Conservation (phyloP, 352 stramenopile species). For the Phytophthora tentaculata region DNA sequence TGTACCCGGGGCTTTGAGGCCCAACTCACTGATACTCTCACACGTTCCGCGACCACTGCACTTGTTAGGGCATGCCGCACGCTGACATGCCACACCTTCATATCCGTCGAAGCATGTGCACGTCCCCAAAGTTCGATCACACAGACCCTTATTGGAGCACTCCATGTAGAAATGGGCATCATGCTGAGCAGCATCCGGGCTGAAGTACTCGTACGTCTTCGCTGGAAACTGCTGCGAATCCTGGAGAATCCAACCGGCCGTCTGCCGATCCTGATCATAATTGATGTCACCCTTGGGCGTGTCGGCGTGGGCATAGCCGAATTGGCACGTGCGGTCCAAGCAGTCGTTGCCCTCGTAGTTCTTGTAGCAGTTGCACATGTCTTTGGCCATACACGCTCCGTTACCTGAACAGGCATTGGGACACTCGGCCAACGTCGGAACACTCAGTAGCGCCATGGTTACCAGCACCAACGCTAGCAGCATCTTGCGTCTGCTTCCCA, state of each 20-base stretch:
- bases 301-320: slow-evolving; percentile 90
- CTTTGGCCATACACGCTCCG: slow-evolving; percentile 79
- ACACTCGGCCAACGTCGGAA: slow-evolving; percentile 51
- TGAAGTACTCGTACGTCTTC: slow-evolving; percentile 80
- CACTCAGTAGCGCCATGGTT: slow-evolving; percentile 25
- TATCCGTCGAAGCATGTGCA: slow-evolving; percentile 93
- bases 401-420: slow-evolving; percentile 86
- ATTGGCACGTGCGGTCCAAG: slow-evolving; percentile 83
- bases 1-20: slow-evolving; percentile 50
- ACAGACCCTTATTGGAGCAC: slow-evolving; percentile 94
- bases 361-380: slow-evolving; percentile 89
- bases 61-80: slow-evolving; percentile 69
- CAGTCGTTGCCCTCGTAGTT: slow-evolving; percentile 88
- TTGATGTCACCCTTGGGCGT: slow-evolving; percentile 95
- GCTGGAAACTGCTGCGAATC: slow-evolving; percentile 77
- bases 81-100: slow-evolving; percentile 88
- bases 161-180: slow-evolving; percentile 94
- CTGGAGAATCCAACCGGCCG: slow-evolving; percentile 55
- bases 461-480: slow-evolving; percentile 31
- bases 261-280: slow-evolving; percentile 59
- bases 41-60: slow-evolving; percentile 81
- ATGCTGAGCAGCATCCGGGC: slow-evolving; percentile 40
- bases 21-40: slow-evolving; percentile 68
- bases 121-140: slow-evolving; percentile 79
- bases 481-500: slow-evolving; percentile 28